Conservation (phyloP, 177 flowering plant species). For the Vitis hybrid region DNA sequence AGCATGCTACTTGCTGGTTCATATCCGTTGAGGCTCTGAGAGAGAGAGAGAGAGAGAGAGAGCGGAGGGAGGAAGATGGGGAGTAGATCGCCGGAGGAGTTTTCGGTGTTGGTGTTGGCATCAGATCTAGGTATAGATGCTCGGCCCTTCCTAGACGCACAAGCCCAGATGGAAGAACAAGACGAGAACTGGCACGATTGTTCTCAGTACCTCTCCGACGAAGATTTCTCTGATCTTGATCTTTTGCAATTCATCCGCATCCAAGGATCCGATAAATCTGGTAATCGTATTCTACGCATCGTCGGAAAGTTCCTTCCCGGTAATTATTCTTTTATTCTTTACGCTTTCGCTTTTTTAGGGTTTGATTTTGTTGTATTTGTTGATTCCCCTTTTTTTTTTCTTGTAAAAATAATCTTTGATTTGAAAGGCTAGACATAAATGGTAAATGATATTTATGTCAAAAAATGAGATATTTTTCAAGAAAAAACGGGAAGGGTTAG, state of each 20-base stretch:
- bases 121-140: constrained; percentile 83
- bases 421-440: too few species aligned
- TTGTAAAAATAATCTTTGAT: too few species aligned
- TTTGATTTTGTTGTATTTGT: neutral
- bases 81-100: constrained; percentile 40
- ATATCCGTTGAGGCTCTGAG: too few species aligned
- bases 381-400: neutral
- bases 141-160: constrained; percentile 51
- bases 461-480: too few species aligned
- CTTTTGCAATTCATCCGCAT: constrained; percentile 56
- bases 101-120: constrained; percentile 77
- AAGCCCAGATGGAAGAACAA: constrained; percentile 16
- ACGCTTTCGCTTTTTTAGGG: neutral
- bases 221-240: constrained; percentile 89
- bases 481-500: too few species aligned
- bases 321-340: constrained; percentile 11
- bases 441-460: too few species aligned
- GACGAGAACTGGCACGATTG: constrained; percentile 80
- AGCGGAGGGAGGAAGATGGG: neutral
- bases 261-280: constrained; percentile 64
- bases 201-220: constrained; percentile 54
- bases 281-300: constrained; percentile 79
- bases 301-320: constrained; percentile 95
- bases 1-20: too few species aligned
- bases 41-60: neutral